A percentile compares a stretch with the other conserved stretches of the same genome.
Evolutionary conservation across 2,329 filamentous ascomycete genomes (phyloP).

Genomic region (Pyrenophora seminiperda): DNA sequence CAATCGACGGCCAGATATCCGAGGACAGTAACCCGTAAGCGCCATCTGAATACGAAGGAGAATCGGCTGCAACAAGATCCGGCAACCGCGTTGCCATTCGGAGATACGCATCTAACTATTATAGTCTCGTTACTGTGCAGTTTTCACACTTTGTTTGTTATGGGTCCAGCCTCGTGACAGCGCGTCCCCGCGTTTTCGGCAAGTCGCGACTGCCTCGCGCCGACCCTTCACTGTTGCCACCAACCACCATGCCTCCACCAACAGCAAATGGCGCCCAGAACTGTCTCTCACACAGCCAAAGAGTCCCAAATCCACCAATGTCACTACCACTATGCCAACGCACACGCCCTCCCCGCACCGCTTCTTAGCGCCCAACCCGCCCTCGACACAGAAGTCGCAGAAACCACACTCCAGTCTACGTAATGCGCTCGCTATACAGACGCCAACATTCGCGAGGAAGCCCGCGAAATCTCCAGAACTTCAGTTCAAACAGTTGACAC

Average conservation of each 20-base stretch:
- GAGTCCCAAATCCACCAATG: conserved; percentile 1
- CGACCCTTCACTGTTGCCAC: neutral
- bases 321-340: conserved; percentile 27
- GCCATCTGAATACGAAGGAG: too few relatives aligned
- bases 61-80: too few relatives aligned
- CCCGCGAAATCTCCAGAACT: neutral
- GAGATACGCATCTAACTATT: too few relatives aligned
- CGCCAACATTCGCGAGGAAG: conserved; percentile 1
- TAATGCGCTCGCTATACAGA: conserved; percentile 23
- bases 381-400: conserved; percentile 23
- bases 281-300: neutral
- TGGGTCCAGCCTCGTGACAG: conserved; percentile 12
- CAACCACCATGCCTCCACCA: conserved; percentile 4
- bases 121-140: too few relatives aligned
- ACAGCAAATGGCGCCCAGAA: neutral
- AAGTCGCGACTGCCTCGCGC: conserved; percentile 1
- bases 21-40: too few relatives aligned
- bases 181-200: conserved; percentile 20
- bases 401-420: conserved; percentile 35
- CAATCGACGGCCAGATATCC: too few relatives aligned
- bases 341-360: conserved; percentile 43
- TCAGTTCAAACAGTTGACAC: conserved; percentile 28
- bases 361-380: conserved; percentile 34
- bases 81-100: too few relatives aligned
- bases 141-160: too few relatives aligned